phyloP scores from a whole-genome alignment of 1,284 basidiomycete species.

The Blastosporella zonata region DNA sequence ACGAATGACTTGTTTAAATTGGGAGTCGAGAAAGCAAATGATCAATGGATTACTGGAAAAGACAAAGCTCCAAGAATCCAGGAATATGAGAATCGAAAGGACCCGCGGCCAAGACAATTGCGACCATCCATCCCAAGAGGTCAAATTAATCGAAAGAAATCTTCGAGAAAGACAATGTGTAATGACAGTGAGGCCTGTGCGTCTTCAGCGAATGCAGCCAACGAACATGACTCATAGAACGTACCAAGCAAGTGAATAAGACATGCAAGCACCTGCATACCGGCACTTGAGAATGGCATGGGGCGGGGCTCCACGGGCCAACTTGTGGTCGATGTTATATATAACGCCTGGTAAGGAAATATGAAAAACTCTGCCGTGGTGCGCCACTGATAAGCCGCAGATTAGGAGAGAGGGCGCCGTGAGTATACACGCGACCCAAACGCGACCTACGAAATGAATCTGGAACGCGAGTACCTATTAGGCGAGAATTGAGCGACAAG shows the following conservation, averaged over 20 bases:
- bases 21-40: background rate
- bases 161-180: constrained; percentile 33
- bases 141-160: constrained; percentile 21
- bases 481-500: too few species aligned
- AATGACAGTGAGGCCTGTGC: constrained; percentile 31
- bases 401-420: background rate
- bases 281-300: constrained; percentile 24
- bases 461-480: too few species aligned
- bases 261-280: constrained; percentile 29
- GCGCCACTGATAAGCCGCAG: background rate
- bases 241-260: constrained; percentile 31
- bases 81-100: constrained; percentile 29
- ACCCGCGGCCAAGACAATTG: constrained; percentile 30
- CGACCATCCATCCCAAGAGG: constrained; percentile 22
- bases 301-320: too few species aligned
- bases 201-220: background rate
- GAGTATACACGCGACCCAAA: too few species aligned
- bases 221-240: background rate
- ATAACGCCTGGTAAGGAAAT: too few species aligned
- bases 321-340: too few species aligned
- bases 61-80: constrained; percentile 37
- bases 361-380: background rate
- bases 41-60: constrained; percentile 31
- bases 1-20: background rate
- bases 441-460: too few species aligned